Percentiles rank a stretch among this genome's conserved stretches.
phyloP scores from a whole-genome alignment of 2,329 filamentous ascomycete species.

The Chalaropsis ovoidea region DNA sequence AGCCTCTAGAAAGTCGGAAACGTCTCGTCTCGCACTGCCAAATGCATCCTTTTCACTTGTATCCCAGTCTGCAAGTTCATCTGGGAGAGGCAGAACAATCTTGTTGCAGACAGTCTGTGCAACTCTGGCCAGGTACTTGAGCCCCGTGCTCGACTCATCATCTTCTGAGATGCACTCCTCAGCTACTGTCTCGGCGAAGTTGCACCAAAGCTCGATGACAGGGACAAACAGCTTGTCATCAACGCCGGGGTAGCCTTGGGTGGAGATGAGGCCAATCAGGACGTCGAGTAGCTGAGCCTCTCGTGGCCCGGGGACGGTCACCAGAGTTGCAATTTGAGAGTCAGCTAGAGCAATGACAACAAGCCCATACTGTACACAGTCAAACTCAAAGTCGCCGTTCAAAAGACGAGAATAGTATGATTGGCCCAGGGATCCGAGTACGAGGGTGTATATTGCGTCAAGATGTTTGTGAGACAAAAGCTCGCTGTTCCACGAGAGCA shows the following conservation, averaged over 20 bases:
- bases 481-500: conserved; percentile 53
- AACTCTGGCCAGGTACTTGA: conserved; percentile 34
- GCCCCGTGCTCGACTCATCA: conserved; percentile 33
- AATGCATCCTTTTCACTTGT: conserved; percentile 58
- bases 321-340: conserved; percentile 51
- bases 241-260: conserved; percentile 55
- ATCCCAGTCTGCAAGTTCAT: conserved; percentile 56
- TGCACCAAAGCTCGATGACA: conserved; percentile 71
- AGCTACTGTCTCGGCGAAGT: conserved; percentile 59
- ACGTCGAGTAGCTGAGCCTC: conserved; percentile 46
- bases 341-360: conserved; percentile 61
- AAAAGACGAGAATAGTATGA: conserved; percentile 46
- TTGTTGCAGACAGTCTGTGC: conserved; percentile 59
- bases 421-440: conserved; percentile 51
- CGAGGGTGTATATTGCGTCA: conserved; percentile 46
- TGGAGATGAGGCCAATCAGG: conserved; percentile 55
- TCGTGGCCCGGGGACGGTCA: conserved; percentile 42
- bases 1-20: conserved; percentile 66
- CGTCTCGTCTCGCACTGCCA: conserved; percentile 63
- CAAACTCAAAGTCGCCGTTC: conserved; percentile 52
- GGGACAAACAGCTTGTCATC: conserved; percentile 68
- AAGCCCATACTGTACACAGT: conserved; percentile 54
- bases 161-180: conserved; percentile 46
- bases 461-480: conserved; percentile 54
- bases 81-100: conserved; percentile 53